Conservation (phyloP, 2,329 filamentous ascomycete species). For the Alternaria metachromatica region DNA sequence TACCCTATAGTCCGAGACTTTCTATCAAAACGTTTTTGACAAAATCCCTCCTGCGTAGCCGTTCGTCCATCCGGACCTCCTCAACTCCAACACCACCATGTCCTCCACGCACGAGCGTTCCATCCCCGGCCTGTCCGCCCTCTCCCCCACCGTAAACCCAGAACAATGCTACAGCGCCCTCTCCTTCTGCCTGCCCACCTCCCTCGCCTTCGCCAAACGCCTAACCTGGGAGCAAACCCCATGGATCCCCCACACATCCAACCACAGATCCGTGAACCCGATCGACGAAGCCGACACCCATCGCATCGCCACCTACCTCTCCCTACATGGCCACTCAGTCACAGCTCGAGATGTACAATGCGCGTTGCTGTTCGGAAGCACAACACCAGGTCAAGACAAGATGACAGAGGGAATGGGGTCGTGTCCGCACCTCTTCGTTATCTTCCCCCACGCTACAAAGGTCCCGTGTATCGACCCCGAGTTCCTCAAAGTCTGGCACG, state of each 20-base stretch:
- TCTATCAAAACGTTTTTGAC: neutral
- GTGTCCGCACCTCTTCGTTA: slow-evolving; percentile 19
- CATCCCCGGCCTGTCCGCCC: neutral
- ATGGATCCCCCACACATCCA: slow-evolving; percentile 8
- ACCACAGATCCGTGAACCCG: neutral
- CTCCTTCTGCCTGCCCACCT: slow-evolving; percentile 25
- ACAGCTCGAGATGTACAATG: neutral
- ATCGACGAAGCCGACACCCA: slow-evolving; percentile 9
- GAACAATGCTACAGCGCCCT: slow-evolving; percentile 8
- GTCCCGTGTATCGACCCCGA: neutral
- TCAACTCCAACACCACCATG: neutral
- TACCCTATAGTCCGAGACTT: neutral
- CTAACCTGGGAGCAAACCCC: slow-evolving; percentile 32
- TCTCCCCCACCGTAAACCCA: neutral
- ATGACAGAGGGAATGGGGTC: neutral
- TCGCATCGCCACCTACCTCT: slow-evolving; percentile 9
- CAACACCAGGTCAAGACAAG: neutral
- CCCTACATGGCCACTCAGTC: neutral
- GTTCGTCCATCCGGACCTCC: neutral
- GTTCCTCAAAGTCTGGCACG: slow-evolving; percentile 28
- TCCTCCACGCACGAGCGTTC: neutral
- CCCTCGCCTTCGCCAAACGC: slow-evolving; percentile 27
- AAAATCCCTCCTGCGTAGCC: neutral
- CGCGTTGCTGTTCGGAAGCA: slow-evolving; percentile 19
- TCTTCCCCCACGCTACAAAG: slow-evolving; percentile 23